A percentile compares a stretch with the other conserved stretches of the same genome.
Evolutionary conservation across 129 eudicot genomes (phyloP).

Genomic region (Chrysanthemum seticuspe): DNA sequence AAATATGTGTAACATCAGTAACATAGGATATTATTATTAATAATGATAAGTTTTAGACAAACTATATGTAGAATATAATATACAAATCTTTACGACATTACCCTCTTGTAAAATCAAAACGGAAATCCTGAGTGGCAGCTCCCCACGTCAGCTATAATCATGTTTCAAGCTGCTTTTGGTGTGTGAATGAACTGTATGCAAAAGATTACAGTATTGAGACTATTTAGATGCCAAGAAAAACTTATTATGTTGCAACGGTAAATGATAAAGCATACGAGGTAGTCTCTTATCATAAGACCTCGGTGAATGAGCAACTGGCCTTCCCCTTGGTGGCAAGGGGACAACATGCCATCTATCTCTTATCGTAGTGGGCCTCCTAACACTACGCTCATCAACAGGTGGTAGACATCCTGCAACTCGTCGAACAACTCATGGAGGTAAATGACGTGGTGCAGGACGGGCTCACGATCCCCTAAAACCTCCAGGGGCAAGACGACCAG

Average conservation of each 20-base stretch:
- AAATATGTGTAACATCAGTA: no score
- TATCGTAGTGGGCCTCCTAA: slow-evolving; percentile 50
- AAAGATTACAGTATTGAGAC: not conserved
- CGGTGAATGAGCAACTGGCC: slow-evolving; percentile 60
- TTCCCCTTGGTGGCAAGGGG: slow-evolving; percentile 62
- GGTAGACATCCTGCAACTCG: no score
- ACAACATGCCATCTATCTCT: slow-evolving; percentile 59
- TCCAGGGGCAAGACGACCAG: no score
- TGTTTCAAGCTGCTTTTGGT: slow-evolving; percentile 68
- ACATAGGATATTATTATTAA: no score
- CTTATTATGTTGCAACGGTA: not conserved
- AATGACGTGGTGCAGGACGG: no score
- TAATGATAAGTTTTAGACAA: no score
- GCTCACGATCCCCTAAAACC: no score
- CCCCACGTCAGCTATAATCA: slow-evolving; percentile 73
- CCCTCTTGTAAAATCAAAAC: no score
- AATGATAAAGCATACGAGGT: slow-evolving; percentile 51
- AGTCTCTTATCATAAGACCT: slow-evolving; percentile 86
- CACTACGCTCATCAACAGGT: not conserved
- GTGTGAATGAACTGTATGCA: slow-evolving; percentile 60
- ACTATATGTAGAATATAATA: no score
- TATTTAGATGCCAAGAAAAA: not conserved
- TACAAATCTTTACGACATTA: no score
- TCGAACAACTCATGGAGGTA: no score
- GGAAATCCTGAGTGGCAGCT: slow-evolving; percentile 49